Evolutionary conservation across 768 basidiomycete genomes (phyloP).

Genomic region (Auriscalpium vulgare): DNA sequence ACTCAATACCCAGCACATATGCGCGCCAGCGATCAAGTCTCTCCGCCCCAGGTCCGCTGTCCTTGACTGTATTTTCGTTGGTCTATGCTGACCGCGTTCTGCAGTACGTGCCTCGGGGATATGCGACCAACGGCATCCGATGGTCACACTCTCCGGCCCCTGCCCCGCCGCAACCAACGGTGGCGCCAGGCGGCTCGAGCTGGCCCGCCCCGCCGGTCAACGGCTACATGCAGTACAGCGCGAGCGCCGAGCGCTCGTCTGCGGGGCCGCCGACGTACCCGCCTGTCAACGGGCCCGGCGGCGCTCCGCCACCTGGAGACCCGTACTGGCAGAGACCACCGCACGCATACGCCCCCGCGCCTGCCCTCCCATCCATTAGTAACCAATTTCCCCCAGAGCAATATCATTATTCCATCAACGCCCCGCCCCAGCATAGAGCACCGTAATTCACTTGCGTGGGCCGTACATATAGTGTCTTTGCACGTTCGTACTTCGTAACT

Average conservation of each 20-base stretch:
- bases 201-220: conserved; percentile 4
- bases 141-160: not conserved
- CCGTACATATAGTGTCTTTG: not conserved
- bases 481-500: not conserved
- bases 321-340: not conserved
- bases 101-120: not conserved
- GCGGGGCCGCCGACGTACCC: conserved; percentile 1
- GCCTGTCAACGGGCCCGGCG: not conserved
- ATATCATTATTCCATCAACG: conserved; percentile 6
- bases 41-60: not conserved
- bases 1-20: not conserved
- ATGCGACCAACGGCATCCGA: not conserved
- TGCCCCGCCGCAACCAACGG: not conserved
- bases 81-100: not conserved
- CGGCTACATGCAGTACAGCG: not conserved
- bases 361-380: not conserved
- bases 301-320: not conserved
- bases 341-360: not conserved
- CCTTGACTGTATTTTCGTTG: not conserved
- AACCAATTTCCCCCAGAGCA: not conserved
- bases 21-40: not conserved
- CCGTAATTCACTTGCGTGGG: not conserved
- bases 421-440: conserved; percentile 13
- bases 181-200: not conserved
- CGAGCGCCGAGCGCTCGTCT: conserved; percentile 9